Conservation (phyloP, 2,329 filamentous ascomycete genomes). For the Botrytis elliptica region DNA sequence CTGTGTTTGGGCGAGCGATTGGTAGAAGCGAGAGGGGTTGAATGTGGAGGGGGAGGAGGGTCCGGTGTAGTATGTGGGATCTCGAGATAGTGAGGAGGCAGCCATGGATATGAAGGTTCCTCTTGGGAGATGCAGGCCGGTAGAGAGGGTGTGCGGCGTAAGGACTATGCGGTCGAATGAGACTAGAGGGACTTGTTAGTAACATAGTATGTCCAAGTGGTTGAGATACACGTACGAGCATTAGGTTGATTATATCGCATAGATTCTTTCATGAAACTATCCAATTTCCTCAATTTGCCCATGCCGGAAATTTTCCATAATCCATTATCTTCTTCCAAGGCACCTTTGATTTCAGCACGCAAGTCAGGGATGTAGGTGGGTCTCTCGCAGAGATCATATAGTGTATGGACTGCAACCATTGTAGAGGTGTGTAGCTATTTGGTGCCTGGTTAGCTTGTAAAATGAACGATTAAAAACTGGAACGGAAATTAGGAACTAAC, state of each 20-base stretch:
- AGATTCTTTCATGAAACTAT: slow-evolving; percentile 21
- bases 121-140: slow-evolving; percentile 37
- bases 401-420: slow-evolving; percentile 45
- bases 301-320: neutral
- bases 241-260: slow-evolving; percentile 11
- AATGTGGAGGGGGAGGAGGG: slow-evolving; percentile 24
- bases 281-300: slow-evolving; percentile 1
- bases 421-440: slow-evolving; percentile 41
- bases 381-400: slow-evolving; percentile 52
- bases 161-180: slow-evolving; percentile 22
- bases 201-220: neutral
- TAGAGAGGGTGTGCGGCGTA: slow-evolving; percentile 35
- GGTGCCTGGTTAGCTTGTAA: neutral
- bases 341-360: slow-evolving; percentile 32
- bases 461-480: neutral
- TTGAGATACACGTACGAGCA: neutral
- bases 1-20: slow-evolving; percentile 4
- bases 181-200: neutral
- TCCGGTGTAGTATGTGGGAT: neutral
- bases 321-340: slow-evolving; percentile 33
- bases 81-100: slow-evolving; percentile 12
- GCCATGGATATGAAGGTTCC: slow-evolving; percentile 34
- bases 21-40: slow-evolving; percentile 32
- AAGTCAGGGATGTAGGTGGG: slow-evolving; percentile 45
- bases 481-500: neutral